Evolutionary conservation across 192 early-diverging fungal species (phyloP).

Genomic region (Linderina pennispora): DNA sequence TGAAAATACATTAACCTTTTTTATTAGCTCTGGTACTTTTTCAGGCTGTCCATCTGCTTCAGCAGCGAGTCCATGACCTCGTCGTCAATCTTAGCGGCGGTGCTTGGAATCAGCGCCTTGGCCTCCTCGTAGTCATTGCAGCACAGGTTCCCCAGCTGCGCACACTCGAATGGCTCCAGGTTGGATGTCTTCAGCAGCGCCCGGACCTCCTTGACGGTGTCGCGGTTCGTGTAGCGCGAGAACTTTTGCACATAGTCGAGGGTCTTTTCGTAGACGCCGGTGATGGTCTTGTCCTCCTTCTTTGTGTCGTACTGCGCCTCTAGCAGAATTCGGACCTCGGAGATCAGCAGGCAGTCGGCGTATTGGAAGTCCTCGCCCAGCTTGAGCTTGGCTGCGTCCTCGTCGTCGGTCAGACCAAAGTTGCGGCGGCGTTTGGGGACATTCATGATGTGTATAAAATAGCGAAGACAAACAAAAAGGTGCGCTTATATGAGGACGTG

Average conservation of each 20-base stretch:
- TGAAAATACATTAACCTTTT: too few species aligned
- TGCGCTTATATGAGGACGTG: background rate
- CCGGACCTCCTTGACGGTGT: constrained; percentile 81
- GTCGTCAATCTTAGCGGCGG: constrained; percentile 68
- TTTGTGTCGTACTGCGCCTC: constrained; percentile 58
- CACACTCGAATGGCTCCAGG: constrained; percentile 79
- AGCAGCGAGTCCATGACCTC: constrained; percentile 68
- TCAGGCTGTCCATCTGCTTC: constrained; percentile 76
- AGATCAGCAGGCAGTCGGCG: constrained; percentile 64
- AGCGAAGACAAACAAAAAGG: background rate
- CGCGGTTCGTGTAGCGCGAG: constrained; percentile 76
- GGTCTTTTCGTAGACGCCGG: constrained; percentile 70
- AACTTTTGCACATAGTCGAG: constrained; percentile 82
- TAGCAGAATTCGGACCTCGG: constrained; percentile 65
- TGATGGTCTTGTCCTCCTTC: constrained; percentile 47
- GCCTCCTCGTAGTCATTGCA: constrained; percentile 91
- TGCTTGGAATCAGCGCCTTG: constrained; percentile 83
- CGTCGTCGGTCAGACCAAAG: constrained; percentile 17
- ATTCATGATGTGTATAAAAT: background rate
- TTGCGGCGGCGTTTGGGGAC: background rate
- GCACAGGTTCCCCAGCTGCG: constrained; percentile 86
- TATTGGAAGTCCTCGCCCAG: constrained; percentile 59
- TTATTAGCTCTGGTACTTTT: constrained; percentile 65
- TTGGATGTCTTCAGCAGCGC: constrained; percentile 19
- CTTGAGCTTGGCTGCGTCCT: constrained; percentile 35